phyloP scores from a whole-genome alignment of 345 rosid genomes.

The Lagerstroemia speciosa region DNA sequence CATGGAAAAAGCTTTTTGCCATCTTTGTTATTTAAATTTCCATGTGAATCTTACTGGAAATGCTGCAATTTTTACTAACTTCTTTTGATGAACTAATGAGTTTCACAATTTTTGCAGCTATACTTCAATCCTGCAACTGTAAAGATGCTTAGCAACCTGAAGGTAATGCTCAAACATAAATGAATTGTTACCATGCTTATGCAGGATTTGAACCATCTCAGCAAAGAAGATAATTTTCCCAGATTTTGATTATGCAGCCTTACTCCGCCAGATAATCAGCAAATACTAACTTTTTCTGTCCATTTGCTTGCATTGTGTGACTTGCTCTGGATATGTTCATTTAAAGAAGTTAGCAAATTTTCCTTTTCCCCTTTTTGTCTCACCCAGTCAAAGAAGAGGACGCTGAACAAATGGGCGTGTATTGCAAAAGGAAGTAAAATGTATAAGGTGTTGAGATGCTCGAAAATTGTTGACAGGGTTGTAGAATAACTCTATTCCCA shows the following conservation, averaged over 20 bases:
- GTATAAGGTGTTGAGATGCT: background rate
- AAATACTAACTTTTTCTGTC: background rate
- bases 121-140: conserved; percentile 99
- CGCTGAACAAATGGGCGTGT: background rate
- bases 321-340: background rate
- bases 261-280: background rate
- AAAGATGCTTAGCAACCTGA: conserved; percentile 96
- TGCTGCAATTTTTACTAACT: too few relatives aligned
- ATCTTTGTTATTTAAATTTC: too few relatives aligned
- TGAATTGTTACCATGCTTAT: background rate
- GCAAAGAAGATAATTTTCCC: background rate
- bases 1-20: too few relatives aligned
- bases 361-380: background rate
- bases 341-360: background rate
- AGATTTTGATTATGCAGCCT: background rate
- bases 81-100: background rate
- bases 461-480: background rate
- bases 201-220: background rate
- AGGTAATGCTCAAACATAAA: conserved; percentile 30
- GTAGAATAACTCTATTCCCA: background rate
- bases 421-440: background rate
- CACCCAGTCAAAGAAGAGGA: background rate
- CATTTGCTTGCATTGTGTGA: background rate
- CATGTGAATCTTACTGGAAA: too few relatives aligned
- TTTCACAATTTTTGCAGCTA: conserved; percentile 47